Evolutionary conservation across 1,139 yeast species (phyloP), one percentile per base, ranked within the genome.

Genomic region (Zygoascus meyerae): DNA sequence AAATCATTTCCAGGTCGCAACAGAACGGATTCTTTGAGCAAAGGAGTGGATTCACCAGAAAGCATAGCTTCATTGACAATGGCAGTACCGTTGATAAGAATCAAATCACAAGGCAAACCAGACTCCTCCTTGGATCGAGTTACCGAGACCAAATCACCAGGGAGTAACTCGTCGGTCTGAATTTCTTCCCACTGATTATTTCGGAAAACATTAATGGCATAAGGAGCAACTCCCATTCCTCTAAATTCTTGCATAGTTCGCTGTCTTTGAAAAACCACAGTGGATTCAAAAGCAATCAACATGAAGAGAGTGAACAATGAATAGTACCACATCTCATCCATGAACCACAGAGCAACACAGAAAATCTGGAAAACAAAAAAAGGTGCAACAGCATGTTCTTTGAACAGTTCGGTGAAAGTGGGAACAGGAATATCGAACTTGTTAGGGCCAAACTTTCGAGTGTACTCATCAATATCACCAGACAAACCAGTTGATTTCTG

Each of bases 321-420:
- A 63, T 85, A 86, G 68, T 90, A 90, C 97, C 97, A 92, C 71
- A 86, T 85, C 58, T 90, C 97, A 68, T 94, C 98, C 80, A 92
- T 78, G 62, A 87, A 78, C 97, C 97, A 94, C 53, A 94, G 74
- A 12, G 94, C 95, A 48, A 92, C 95, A 63, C 97, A 90, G 65
- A 92, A 92, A 51, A 92, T 77, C 70, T 92, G 99, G 71, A 92
- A 92, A 29, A 92, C 96, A 60, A 92, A 92, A 66, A 94, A 86
- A 9, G 99, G 99, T 10, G 98, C 97, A 41, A 94, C 95, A 5
- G 97, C 98, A 65, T 92, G 98, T 67, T 92, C 98, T 64, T 87
- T 84, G 72, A 92, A 92, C 61, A 92, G 74, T 66, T 92, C 98
- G 52, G 77, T 56, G 61, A 92, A 90, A 1, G 95, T 80, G 42